phyloP scores from a whole-genome alignment of 345 rosid genomes.

The Citrus cavaleriei region DNA sequence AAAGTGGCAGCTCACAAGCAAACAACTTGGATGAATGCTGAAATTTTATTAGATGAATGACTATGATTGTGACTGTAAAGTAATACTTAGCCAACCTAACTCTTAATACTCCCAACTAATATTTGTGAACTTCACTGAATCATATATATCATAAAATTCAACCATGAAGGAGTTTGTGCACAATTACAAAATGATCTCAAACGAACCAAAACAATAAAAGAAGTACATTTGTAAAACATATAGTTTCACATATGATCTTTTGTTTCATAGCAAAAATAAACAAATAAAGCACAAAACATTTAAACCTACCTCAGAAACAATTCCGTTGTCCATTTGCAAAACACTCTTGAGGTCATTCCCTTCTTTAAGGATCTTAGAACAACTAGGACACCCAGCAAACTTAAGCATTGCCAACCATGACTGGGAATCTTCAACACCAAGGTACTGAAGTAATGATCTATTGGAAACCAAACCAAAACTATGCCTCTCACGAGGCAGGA shows the following conservation, averaged over 20 bases:
- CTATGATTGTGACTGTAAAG: not conserved
- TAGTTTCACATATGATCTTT: too few species aligned
- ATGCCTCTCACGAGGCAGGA: slow-evolving; percentile 61
- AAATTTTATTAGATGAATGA: not conserved
- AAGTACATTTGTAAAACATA: too few species aligned
- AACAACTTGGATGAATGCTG: not conserved
- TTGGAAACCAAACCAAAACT: slow-evolving; percentile 77
- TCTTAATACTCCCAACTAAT: not conserved
- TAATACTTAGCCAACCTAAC: not conserved
- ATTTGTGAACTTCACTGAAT: not conserved
- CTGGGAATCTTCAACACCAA: slow-evolving; percentile 44
- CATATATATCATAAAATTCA: not conserved
- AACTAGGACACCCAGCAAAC: slow-evolving; percentile 67
- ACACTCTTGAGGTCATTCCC: slow-evolving; percentile 47
- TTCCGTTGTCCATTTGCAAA: slow-evolving; percentile 41
- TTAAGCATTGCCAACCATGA: slow-evolving; percentile 65
- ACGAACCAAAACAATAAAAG: not conserved
- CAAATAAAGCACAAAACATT: not conserved
- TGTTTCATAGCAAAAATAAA: not conserved
- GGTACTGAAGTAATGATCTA: slow-evolving; percentile 48
- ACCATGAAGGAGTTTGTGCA: not conserved
- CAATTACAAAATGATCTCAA: not conserved
- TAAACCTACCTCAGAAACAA: slow-evolving; percentile 58
- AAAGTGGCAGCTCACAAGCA: not conserved
- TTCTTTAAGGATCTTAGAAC: slow-evolving; percentile 62